phyloP scores from a whole-genome alignment of 1,139 yeast genomes.

The Yamadazyma atlantica region DNA sequence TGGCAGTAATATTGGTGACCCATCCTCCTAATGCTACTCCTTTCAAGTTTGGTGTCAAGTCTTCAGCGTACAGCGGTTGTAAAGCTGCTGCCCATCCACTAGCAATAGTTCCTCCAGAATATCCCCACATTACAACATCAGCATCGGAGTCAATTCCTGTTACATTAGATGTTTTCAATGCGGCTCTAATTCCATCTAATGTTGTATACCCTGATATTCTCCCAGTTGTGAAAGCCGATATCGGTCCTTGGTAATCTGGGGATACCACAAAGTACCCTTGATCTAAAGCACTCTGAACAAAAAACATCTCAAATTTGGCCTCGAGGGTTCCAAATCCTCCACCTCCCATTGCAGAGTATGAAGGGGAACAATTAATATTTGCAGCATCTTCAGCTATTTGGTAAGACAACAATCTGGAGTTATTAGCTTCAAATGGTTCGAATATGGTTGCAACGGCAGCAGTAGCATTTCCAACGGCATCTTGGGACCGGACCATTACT shows the following conservation, averaged over 20 bases:
- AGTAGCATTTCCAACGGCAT: conserved; percentile 27
- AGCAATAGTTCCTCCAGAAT: conserved; percentile 41
- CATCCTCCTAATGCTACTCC: conserved; percentile 38
- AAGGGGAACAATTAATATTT: conserved; percentile 28
- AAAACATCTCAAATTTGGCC: conserved; percentile 24
- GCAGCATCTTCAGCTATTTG: conserved; percentile 37
- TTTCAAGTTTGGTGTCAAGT: conserved; percentile 21
- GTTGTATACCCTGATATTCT: conserved; percentile 30
- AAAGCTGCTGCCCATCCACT: conserved; percentile 38
- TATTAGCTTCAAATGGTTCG: conserved; percentile 31
- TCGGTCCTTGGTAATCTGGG: conserved; percentile 36
- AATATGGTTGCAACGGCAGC: conserved; percentile 33
- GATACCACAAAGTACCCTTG: conserved; percentile 30
- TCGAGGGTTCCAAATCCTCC: conserved; percentile 17
- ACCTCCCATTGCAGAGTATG: conserved; percentile 28
- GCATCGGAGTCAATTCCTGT: conserved; percentile 32
- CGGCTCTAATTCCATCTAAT: conserved; percentile 32
- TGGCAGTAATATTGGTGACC: conserved; percentile 24
- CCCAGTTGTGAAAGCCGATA: conserved; percentile 33
- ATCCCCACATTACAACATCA: conserved; percentile 34
- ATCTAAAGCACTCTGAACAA: conserved; percentile 25
- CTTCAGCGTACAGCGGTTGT: conserved; percentile 36
- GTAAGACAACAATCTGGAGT: conserved; percentile 27
- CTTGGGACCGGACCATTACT: conserved; percentile 31
- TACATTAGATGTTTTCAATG: conserved; percentile 20